Evolutionary conservation across 225 moss, liverwort and hornwort genomes (phyloP).

Genomic region (Marchantia polymorpha): DNA sequence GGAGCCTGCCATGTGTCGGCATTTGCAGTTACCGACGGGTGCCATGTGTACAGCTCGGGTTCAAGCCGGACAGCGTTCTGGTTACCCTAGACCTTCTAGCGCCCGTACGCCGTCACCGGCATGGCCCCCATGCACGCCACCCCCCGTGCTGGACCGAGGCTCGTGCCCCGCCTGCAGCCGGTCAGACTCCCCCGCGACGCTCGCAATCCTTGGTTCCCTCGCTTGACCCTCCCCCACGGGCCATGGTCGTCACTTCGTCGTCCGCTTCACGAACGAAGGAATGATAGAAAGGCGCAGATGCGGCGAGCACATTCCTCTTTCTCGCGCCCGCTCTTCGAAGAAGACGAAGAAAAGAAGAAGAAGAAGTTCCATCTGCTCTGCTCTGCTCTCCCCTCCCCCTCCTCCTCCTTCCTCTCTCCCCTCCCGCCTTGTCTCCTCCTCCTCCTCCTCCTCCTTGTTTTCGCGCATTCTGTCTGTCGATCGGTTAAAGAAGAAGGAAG

Average conservation of each 20-base stretch:
- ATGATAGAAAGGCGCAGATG: constrained; percentile 3
- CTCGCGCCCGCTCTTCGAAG: not conserved
- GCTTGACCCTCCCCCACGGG: too few species aligned
- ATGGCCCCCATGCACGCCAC: not conserved
- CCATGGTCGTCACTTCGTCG: not conserved
- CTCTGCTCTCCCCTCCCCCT: too few species aligned
- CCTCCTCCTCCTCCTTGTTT: too few species aligned
- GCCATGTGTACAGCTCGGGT: not conserved
- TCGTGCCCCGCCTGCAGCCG: not conserved
- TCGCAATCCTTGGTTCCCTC: constrained; percentile 8
- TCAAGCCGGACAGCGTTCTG: not conserved
- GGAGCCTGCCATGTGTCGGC: not conserved
- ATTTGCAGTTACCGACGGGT: not conserved
- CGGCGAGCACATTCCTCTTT: not conserved
- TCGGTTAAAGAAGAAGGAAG: not conserved
- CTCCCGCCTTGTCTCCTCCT: too few species aligned
- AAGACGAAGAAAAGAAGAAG: too few species aligned
- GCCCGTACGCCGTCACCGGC: not conserved
- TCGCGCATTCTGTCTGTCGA: too few species aligned
- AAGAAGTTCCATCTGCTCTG: too few species aligned
- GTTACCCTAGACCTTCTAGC: constrained; percentile 15
- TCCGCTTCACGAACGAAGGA: not conserved
- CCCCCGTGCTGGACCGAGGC: not conserved
- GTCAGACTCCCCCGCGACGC: constrained; percentile 1
- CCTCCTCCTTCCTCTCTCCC: too few species aligned